Evolutionary conservation across 305 asterid genomes (phyloP), one percentile per base, ranked within the genome.

Genomic region (Fraxinus platypoda): DNA sequence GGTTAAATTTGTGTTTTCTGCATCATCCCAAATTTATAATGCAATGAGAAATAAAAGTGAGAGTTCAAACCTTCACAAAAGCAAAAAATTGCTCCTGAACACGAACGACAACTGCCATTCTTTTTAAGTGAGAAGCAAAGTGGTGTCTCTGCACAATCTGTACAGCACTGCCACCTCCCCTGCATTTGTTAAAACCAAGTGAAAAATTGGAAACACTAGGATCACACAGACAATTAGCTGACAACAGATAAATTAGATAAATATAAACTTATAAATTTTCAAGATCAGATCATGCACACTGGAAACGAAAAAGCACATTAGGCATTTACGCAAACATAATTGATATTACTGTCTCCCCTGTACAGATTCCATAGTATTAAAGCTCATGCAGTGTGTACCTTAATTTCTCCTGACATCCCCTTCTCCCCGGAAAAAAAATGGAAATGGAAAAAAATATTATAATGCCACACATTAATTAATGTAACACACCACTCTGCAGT

Each of bases 91-190:
- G 94, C 87, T 94, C 99, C 90, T 95, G 96, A 84, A 93, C 91
- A 23, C 97, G 94, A 86, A 93, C 98, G 81, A 95, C 98, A 80
- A 91, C 99, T 62, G 99, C 92, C 99, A 95, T 95, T 88, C 99
- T 92, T 89, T 95, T 95, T 77, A 94, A 89, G 87, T 95, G 89
- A 70, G 99, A 95, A 28, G 99, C 99, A 83, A 95, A 95, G 90
- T 95, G 99, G 89, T 95, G 97, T 74, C 99, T 91, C 87, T 94
- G 99, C 77, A 94, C 92, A 90, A 94, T 95, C 91, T 95, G 99
- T 92, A 95, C 97, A 79, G 95, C 82, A 82, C 89, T 90, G 72
- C 90, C 93, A 82, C 90, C 87, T 76, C 98, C 97, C 95, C 99
- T 95, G 94, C 86, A 89, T 82, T 78, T 83, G 84, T 83, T 81